Conservation (phyloP, 1,139 yeast species). For the Suhomyces terraborum region DNA sequence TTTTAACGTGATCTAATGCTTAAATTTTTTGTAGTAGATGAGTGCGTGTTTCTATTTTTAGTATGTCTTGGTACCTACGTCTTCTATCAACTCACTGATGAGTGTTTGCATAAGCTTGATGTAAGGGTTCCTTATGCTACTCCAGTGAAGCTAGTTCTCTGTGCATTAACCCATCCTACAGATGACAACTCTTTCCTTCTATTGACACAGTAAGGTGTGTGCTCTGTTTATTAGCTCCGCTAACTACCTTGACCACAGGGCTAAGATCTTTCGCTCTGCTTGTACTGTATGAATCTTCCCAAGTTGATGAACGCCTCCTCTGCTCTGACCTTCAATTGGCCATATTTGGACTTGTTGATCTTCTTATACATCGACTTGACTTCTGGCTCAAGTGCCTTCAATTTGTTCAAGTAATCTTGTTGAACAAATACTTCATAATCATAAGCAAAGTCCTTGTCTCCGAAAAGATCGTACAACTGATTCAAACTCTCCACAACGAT, state of each 20-base stretch:
- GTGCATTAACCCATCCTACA: no score
- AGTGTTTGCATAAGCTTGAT: no score
- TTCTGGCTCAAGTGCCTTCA: constrained; percentile 49
- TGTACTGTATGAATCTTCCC: constrained; percentile 77
- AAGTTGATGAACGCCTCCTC: constrained; percentile 71
- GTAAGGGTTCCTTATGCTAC: no score
- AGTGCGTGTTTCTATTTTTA: no score
- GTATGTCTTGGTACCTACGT: no score
- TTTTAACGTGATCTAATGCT: no score
- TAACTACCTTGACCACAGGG: background rate
- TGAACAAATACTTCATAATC: constrained; percentile 69
- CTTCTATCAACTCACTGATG: no score
- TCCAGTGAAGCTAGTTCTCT: no score
- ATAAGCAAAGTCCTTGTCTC: constrained; percentile 68
- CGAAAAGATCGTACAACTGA: constrained; percentile 73
- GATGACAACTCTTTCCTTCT: no score
- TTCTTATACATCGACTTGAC: constrained; percentile 57
- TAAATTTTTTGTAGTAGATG: no score
- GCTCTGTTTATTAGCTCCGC: background rate
- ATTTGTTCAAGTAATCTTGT: constrained; percentile 47
- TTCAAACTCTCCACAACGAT: constrained; percentile 64
- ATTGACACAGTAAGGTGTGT: background rate
- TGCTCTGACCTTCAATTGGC: constrained; percentile 60
- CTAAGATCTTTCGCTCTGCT: constrained; percentile 25
- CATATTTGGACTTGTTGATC: constrained; percentile 67